Evolutionary conservation across 306 rosid genomes (phyloP), one percentile per base, ranked within the genome.

Genomic region (Vachellia collinsii): DNA sequence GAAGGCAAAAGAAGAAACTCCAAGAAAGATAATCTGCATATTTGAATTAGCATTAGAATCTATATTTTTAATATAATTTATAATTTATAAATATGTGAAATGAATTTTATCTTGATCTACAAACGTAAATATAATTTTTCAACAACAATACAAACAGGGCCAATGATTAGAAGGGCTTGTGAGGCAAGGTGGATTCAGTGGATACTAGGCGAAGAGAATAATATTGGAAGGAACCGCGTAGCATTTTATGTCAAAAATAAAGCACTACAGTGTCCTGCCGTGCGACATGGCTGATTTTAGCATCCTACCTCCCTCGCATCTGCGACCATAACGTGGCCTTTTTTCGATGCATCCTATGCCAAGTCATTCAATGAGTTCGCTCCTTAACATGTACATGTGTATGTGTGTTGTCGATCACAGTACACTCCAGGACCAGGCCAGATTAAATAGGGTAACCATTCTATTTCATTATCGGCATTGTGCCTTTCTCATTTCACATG

Each of bases 211-310:
- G 1, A 29, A 29, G 43, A 34, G 70, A 34, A 16, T 38, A 59
- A 36, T 34, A 75, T 67, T 3, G 14, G 3, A 47, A 76, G 43
- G 19, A 64, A n/a, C 54, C 19, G 47, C 14, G 22, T 39, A 61
- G 48, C 10, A 41, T 48, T 42, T 20, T 50, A 51, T 58, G 64
- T 25, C 11, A 77, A 13, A 29, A 77, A 46, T 14, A 69, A 82
- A 76, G 81, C 54, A 65, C 73, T 37, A 48, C 51, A 58, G 73
- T 4, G 22, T 66, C 58, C 41, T 41, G 36, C 41, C 13, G 11
- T 65, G 59, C 43, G 39, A 7, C 56, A 19, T 34, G 19, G 36
- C 41, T 42, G 38, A 56, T 69, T 74, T 29, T 74, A 38, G 22
- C 22, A 59, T 54, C 43, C 38, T 36, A 3, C 19, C 7, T n/a